Conservation (phyloP, 306 rosid genomes). For the Luffa acutangula region DNA sequence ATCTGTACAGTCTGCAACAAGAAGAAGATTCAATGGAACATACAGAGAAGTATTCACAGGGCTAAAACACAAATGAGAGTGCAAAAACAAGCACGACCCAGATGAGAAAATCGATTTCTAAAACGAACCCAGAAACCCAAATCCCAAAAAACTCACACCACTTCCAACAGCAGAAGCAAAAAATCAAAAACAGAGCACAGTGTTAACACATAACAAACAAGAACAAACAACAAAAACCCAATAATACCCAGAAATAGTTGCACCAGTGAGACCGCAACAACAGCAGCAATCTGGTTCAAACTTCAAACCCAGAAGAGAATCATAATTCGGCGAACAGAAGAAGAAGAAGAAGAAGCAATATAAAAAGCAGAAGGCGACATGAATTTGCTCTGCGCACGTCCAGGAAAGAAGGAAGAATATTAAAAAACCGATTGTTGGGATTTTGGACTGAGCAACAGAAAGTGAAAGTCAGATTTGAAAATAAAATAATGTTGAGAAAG, state of each 20-base stretch:
- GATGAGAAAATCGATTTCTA: neutral
- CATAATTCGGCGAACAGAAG: neutral
- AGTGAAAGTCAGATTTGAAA: neutral
- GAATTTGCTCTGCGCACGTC: slow-evolving; percentile 1
- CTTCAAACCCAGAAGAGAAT: neutral
- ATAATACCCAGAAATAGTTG: neutral
- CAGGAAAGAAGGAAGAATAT: neutral
- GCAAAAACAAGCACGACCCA: neutral
- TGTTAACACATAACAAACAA: neutral
- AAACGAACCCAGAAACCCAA: neutral
- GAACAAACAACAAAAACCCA: neutral
- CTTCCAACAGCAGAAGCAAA: neutral
- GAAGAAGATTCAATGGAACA: neutral
- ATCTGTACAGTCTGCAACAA: neutral
- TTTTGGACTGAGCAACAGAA: neutral
- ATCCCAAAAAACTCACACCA: neutral
- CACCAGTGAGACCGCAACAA: neutral
- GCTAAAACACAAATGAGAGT: neutral
- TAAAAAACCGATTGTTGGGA: neutral
- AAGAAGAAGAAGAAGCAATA: neutral
- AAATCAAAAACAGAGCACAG: slow-evolving; percentile 1
- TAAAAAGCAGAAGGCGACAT: neutral
- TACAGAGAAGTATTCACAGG: neutral
- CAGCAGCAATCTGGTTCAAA: neutral
- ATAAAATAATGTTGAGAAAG: neutral